phyloP scores from a whole-genome alignment of 2,329 filamentous ascomycete genomes.

The Corniculantispora saksenae region DNA sequence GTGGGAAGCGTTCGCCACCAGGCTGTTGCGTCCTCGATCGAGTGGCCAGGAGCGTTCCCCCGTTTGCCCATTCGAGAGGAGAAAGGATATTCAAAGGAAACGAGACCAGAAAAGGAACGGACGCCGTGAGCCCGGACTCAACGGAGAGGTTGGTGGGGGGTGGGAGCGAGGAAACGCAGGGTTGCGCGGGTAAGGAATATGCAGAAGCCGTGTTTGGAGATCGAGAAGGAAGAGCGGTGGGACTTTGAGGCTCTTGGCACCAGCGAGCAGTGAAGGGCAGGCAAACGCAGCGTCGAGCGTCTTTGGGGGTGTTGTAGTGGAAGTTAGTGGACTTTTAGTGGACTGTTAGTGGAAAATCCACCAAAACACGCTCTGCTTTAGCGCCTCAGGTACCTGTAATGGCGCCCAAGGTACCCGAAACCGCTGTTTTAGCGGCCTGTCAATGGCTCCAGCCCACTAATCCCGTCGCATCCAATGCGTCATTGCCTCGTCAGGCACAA shows the following conservation, averaged over 20 bases:
- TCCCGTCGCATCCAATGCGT: neutral
- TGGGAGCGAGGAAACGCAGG: neutral
- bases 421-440: neutral
- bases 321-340: neutral
- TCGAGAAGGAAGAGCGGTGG: neutral
- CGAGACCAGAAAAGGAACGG: conserved; percentile 1
- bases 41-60: no score
- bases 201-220: neutral
- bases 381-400: neutral
- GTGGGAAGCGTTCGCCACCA: no score
- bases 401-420: neutral
- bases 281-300: no score
- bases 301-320: no score
- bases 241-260: neutral
- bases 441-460: neutral
- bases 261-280: no score
- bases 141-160: neutral
- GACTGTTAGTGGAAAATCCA: neutral
- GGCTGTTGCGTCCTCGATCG: no score
- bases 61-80: neutral
- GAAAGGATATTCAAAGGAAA: neutral
- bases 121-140: conserved; percentile 1
- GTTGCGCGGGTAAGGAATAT: neutral
- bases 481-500: neutral
- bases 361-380: neutral